Conservation (phyloP, 2,329 filamentous ascomycete species). For the Alternaria incomplexa region DNA sequence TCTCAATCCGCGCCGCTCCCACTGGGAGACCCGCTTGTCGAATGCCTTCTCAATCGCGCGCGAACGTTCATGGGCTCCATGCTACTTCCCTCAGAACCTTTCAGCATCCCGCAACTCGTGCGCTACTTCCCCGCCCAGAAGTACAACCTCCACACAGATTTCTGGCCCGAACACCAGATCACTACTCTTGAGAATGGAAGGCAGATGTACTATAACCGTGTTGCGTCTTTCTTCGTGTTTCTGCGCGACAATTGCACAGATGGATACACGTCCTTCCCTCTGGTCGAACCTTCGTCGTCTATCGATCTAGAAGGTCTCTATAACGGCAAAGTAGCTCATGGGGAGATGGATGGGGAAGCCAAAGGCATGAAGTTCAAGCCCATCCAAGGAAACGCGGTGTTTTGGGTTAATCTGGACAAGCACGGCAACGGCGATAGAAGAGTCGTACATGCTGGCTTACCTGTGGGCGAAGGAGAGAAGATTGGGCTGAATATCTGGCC, state of each 20-base stretch:
- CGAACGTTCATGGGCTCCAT: constrained; percentile 33
- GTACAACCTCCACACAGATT: constrained; percentile 36
- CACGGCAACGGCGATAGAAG: constrained; percentile 43
- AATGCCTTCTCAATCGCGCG: constrained; percentile 32
- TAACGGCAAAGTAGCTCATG: constrained; percentile 22
- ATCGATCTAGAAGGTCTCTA: constrained; percentile 12
- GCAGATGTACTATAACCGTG: constrained; percentile 26
- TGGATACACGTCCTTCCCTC: constrained; percentile 33
- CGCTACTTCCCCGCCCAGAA: constrained; percentile 29
- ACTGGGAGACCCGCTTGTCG: constrained; percentile 22
- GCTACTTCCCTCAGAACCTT: constrained; percentile 27
- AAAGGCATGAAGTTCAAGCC: constrained; percentile 59
- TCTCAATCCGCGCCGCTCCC: constrained; percentile 30
- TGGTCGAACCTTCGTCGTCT: constrained; percentile 14
- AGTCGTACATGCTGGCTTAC: constrained; percentile 64
- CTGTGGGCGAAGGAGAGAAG: constrained; percentile 61
- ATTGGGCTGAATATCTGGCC: constrained; percentile 67
- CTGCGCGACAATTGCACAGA: constrained; percentile 30
- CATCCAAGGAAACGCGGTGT: constrained; percentile 62
- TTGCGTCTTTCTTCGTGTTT: constrained; percentile 34
- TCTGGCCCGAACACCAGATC: constrained; percentile 32
- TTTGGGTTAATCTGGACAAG: constrained; percentile 64
- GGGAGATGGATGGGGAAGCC: constrained; percentile 13
- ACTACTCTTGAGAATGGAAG: constrained; percentile 13
- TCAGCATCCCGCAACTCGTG: constrained; percentile 32